Evolutionary conservation across 768 basidiomycete genomes (phyloP), one percentile per base, ranked within the genome.

Genomic region (Lepiota venenata): DNA sequence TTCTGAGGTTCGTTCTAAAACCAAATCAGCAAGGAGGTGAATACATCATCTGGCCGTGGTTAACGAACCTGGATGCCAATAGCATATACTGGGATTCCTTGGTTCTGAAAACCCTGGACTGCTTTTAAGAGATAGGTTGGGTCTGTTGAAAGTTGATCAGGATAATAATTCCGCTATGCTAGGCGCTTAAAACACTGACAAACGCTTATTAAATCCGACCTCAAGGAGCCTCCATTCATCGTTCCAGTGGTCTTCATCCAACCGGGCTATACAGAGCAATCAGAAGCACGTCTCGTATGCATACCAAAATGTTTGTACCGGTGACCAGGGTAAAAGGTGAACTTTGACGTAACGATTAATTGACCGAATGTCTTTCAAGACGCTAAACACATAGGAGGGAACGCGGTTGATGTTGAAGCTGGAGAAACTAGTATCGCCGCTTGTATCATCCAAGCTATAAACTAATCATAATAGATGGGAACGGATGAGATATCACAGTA

Each of bases 191-290:
- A 47, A 20, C 7, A 69, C 82, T 56, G 57, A 87, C 83, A 84
- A 0, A 69, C 64, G 38, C 63, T 64, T 37, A 78, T 66, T 52
- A 81, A 82, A 42, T 72, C 68, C 0, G 80, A 75, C 25, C 74
- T 60, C 48, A 90, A 64, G 11, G 76, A 79, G 29, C 87, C 87
- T 1, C 88, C 88, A 22, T 81, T 74, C 84, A 88, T 88, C 0
- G 79, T 79, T 3, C 75, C 76, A 53, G 76, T 81, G 45, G 70
- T 72, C 66, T 91, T 91, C 87, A 89, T 88, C 88, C 89, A 91
- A 3, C 71, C 85, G 9, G 89, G 88, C 87, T 89, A 36, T 22
- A n/a, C n/a, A 1, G 20, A 18, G 32, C 14, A 39, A 27, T 5
- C 4, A 22, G 5, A 27, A 27, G 14, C 3, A n/a, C n/a, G 21